A percentile compares a stretch with the other conserved stretches of the same genome.
These are phyloP conservation scores for Phoenix roebelenii DNA, from an alignment of 176 grass and related monocot species.

Conservation along the genomic window DNA sequence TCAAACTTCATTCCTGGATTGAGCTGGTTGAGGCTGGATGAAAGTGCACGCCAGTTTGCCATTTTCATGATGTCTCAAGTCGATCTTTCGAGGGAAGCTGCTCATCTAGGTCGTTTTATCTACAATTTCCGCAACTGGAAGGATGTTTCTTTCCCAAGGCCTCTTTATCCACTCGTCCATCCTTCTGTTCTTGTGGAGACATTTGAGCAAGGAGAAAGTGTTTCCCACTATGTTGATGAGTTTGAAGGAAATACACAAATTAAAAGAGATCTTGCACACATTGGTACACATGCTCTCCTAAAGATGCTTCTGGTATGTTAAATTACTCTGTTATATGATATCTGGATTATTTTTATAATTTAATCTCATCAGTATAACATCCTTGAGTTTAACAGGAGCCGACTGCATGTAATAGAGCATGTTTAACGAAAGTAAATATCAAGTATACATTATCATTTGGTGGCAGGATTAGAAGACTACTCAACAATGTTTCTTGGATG, in stretches of 20 bases:
- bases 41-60: slow-evolving; percentile 86
- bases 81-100: slow-evolving; percentile 89
- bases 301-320: slow-evolving; percentile 90
- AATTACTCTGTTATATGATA: no score
- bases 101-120: slow-evolving; percentile 80
- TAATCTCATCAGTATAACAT: no score
- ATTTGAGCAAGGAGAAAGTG: slow-evolving; percentile 92
- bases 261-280: slow-evolving; percentile 66
- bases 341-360: no score
- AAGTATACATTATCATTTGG: background rate
- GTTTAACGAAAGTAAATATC: background rate
- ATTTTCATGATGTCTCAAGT: slow-evolving; percentile 98
- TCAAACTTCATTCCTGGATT: slow-evolving; percentile 61
- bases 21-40: slow-evolving; percentile 94
- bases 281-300: slow-evolving; percentile 88
- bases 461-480: background rate
- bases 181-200: slow-evolving; percentile 96
- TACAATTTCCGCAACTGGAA: slow-evolving; percentile 95
- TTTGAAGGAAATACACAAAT: slow-evolving; percentile 54
- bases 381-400: no score
- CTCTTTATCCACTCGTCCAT: slow-evolving; percentile 91
- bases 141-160: slow-evolving; percentile 82
- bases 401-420: no score
- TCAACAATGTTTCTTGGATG: no score
- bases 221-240: slow-evolving; percentile 69